These are phyloP conservation scores for Trametes meyenii DNA, from an alignment of 768 basidiomycete genomes.

Conservation along the genomic window DNA sequence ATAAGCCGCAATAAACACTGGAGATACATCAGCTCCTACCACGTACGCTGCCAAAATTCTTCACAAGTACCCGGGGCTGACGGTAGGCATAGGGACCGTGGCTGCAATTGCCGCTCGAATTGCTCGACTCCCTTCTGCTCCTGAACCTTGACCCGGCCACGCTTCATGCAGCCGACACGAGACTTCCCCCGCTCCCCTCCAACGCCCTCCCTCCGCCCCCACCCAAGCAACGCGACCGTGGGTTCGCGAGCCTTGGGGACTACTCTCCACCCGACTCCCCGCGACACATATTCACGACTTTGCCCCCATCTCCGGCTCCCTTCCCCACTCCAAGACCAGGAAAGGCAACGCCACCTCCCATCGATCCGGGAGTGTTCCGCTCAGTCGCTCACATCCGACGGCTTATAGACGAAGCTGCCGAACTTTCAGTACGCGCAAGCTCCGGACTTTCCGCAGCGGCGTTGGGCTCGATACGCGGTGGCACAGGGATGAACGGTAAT, in stretches of 20 bases:
- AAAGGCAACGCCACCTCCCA: conserved; percentile 79
- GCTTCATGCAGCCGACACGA: conserved; percentile 48
- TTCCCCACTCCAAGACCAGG: conserved; percentile 61
- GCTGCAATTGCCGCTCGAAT: conserved; percentile 86
- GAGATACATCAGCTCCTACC: conserved; percentile 91
- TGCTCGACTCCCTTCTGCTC: conserved; percentile 78
- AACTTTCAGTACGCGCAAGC: conserved; percentile 84
- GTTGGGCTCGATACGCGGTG: conserved; percentile 63
- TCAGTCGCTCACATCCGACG: conserved; percentile 73
- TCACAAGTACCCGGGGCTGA: background rate
- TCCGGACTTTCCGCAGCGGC: conserved; percentile 81
- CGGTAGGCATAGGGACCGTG: conserved; percentile 72
- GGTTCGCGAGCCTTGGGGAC: conserved; percentile 46
- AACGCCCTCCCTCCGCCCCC: conserved; percentile 22
- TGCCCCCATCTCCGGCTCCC: conserved; percentile 41
- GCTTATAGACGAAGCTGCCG: conserved; percentile 88
- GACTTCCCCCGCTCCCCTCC: conserved; percentile 40
- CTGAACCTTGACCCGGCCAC: conserved; percentile 79
- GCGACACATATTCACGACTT: conserved; percentile 31
- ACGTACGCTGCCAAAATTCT: conserved; percentile 53
- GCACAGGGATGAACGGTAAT: conserved; percentile 43
- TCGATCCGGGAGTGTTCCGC: conserved; percentile 87
- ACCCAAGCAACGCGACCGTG: conserved; percentile 49
- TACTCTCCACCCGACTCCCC: conserved; percentile 40
- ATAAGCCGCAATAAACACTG: conserved; percentile 95